Base-by-base conservation (phyloP, 208 protist genomes). In the Balamuthia mandrillaris region DNA sequence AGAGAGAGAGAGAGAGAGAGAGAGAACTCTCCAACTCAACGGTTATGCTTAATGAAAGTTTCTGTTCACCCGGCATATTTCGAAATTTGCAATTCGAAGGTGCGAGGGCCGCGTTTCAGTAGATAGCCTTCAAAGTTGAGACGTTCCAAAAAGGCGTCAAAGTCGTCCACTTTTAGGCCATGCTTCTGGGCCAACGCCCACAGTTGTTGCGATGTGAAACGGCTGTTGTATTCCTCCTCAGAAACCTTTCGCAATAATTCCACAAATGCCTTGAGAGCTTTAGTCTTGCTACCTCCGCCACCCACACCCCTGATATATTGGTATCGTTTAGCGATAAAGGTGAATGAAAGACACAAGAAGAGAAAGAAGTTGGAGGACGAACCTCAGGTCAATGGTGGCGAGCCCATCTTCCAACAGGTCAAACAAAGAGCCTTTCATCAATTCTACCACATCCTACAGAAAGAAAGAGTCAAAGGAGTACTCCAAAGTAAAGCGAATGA, bases 391-490 rank as follows among this genome's bases (percentile, higher is more conserved):
- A 9, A 92, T 49, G 33, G 86, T 88, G 24, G 91, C 92, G 37
- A 78, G 51, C 56, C 92, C 89, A 87, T 94, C 92, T 37, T 82
- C 68, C 16, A 90, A 88, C 21, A 63, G 56, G 56, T 94, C 92
- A 31, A 84, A 90, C 4, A 94, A 39, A 6, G 82, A 88, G 41
- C 92, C 82, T 70, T 96, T 94, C 79, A 98, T 91, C 12, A 98
- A 89, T 54, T 93, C 88, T 33, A 98, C 93, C 9, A 97, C 96
- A 88, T 97, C 97, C 47, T 89, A 56, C 10, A 94, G 24, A 24
- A 45, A 2, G 27, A 54, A 14, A 47, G 27, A 18, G 47, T 6
- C 0, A 1, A 45, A 1, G 29, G 0, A 66, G 0, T 21, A 1
- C 0, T 0, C 9, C 3, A 49, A 0, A 16, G 21, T 41, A 24